Base-by-base conservation (phyloP, 129 eudicot genomes). In the Artemisia tridentata region DNA sequence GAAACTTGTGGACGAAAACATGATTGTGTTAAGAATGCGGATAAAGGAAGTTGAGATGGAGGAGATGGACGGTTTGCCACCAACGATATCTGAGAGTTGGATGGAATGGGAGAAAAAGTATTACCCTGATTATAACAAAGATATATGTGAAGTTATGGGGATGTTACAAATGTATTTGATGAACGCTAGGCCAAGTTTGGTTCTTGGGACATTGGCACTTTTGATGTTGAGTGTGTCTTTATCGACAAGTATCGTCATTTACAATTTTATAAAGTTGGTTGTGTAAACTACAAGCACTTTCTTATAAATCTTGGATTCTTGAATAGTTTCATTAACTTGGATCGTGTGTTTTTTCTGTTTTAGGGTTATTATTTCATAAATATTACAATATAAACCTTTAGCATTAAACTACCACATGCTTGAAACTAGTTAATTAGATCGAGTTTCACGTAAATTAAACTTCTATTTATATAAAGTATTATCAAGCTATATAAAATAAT, bases 111-210 rank as follows among this genome's bases (percentile, higher is more conserved):
- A 90, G 84, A 84, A 79, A 63, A 75, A 59, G 25, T 65, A 76
- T 1, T 87, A 77, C 47, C 57, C 51, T 15, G 69, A 73, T 48
- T 85, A 82, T 71, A 74, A 85, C 59, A 79, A 81, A 71, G 80
- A 80, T 74, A 80, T 91, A 21, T 80, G 83, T 68, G 84, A 82
- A 20, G 75, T 60, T 3, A 63, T 81, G 21, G 83, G 76, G 25
- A 16, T 74, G 67, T 61, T 89, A 65, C 90, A 89, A 49, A 19
- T 75, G 59, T 77, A 23, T 75, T 80, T 89, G 82, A 75, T 89
- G 88, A 80, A 83, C 51, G 73, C 88, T 13, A 86, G 96, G 82
- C 90, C 96, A 23, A 61, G 88, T 79, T 57, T 86, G 76, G 90
- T 77, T 38, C 11, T 84, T 20, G 88, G 93, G 25, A 45, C 70